A percentile compares a stretch with the other conserved stretches of the same genome.
These are phyloP conservation scores for Rhodotorula sp. DNA, from an alignment of 1,284 basidiomycete species.

Conservation along the genomic window DNA sequence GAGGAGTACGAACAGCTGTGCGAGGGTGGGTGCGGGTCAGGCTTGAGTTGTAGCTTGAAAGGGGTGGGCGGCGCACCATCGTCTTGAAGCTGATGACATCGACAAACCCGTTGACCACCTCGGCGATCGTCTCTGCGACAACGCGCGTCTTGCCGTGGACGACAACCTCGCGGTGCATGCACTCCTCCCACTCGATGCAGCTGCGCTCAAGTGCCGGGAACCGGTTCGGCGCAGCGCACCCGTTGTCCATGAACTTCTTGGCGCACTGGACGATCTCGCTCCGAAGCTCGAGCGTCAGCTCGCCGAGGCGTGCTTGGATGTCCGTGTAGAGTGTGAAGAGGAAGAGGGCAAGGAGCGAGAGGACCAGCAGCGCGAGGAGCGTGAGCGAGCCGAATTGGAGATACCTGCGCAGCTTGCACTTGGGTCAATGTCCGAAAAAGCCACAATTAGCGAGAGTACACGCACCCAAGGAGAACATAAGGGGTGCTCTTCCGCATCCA, in stretches of 20 bases:
- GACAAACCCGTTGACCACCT: conserved; percentile 93
- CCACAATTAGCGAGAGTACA: not conserved
- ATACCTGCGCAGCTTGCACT: conserved; percentile 61
- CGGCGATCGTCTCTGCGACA: conserved; percentile 90
- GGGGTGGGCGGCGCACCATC: conserved; percentile 58
- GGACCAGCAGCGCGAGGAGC: conserved; percentile 76
- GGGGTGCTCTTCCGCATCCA: conserved; percentile 52
- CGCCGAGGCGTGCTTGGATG: conserved; percentile 81
- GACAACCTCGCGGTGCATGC: conserved; percentile 61
- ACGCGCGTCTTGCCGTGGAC: conserved; percentile 85
- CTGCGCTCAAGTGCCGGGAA: conserved; percentile 81
- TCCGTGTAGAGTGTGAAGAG: conserved; percentile 87
- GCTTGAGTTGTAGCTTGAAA: not conserved
- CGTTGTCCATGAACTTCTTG: conserved; percentile 73
- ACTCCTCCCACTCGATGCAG: conserved; percentile 88
- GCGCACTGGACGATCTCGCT: conserved; percentile 86
- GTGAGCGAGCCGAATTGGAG: conserved; percentile 93
- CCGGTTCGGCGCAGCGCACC: conserved; percentile 66
- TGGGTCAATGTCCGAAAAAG: not conserved
- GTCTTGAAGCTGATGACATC: conserved; percentile 98
- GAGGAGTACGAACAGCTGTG: conserved; percentile 36
- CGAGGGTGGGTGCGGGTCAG: not conserved
- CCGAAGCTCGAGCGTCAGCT: conserved; percentile 85
- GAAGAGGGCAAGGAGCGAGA: conserved; percentile 82
- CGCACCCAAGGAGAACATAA: conserved; percentile 71